Evolutionary conservation across 2,329 filamentous ascomycete genomes (phyloP).

Genomic region (Diaporthe citrichinensis): DNA sequence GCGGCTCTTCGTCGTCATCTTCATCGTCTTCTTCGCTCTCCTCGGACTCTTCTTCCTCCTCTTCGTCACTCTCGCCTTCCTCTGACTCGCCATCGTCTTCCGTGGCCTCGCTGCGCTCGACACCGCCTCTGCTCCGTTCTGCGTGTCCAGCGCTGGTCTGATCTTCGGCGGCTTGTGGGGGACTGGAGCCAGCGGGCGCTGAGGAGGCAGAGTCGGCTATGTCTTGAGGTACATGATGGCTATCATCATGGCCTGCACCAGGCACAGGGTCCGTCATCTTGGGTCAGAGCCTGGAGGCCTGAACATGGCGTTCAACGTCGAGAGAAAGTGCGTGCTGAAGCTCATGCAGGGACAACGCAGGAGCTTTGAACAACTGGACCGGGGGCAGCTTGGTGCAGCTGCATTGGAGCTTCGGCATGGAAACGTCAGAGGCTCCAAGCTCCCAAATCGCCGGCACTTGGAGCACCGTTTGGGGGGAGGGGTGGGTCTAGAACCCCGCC

Average conservation of each 20-base stretch:
- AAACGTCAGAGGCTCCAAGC: conserved; percentile 40
- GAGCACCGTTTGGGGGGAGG: conserved; percentile 1
- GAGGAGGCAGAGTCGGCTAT: background rate
- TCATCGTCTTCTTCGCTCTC: conserved; percentile 80
- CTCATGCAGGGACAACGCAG: conserved; percentile 34
- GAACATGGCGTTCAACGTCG: conserved; percentile 38
- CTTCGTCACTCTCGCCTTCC: conserved; percentile 53
- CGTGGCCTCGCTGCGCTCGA: background rate
- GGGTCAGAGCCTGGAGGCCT: conserved; percentile 37
- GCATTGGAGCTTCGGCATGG: conserved; percentile 13
- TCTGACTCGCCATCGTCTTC: conserved; percentile 40
- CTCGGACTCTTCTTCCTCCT: conserved; percentile 59
- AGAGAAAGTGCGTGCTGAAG: conserved; percentile 3
- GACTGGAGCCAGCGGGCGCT: background rate
- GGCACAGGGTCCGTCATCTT: conserved; percentile 42
- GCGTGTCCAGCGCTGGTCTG: background rate
- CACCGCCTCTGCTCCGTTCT: background rate
- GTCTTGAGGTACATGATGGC: conserved; percentile 21
- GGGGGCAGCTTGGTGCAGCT: conserved; percentile 13
- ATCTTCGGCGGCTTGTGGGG: background rate
- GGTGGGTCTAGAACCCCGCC: background rate
- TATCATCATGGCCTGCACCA: conserved; percentile 39
- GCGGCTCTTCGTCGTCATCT: conserved; percentile 93
- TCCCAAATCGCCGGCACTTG: conserved; percentile 9
- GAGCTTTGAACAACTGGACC: conserved; percentile 14